Conservation (phyloP, 805 yeast genomes). For the Starmerella powellii region DNA sequence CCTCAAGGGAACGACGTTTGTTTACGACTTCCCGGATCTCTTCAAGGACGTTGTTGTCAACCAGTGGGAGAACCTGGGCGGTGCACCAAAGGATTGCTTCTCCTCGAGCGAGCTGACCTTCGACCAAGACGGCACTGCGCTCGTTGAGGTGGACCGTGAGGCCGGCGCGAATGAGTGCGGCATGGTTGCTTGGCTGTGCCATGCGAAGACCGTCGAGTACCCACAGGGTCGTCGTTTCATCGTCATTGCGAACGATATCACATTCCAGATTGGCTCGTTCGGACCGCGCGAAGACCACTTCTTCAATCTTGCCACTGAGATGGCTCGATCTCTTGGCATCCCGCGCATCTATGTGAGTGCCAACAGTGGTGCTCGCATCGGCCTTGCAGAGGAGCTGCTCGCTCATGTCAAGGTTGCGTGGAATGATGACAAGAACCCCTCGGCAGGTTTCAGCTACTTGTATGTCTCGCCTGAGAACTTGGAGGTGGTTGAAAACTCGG, state of each 20-base stretch:
- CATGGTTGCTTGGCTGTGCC: constrained; percentile 91
- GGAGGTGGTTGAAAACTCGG: constrained; percentile 36
- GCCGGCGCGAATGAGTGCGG: constrained; percentile 94
- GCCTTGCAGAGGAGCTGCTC: constrained; percentile 91
- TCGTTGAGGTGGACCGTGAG: constrained; percentile 84
- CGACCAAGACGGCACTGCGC: constrained; percentile 62
- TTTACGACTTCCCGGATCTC: constrained; percentile 96
- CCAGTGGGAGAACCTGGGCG: constrained; percentile 60
- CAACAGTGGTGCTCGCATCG: constrained; percentile 98
- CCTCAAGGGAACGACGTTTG: constrained; percentile 94
- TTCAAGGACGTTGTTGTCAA: constrained; percentile 84
- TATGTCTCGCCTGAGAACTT: constrained; percentile 60
- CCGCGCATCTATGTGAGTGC: constrained; percentile 96
- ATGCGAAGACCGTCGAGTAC: constrained; percentile 90
- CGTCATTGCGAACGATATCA: constrained; percentile 91
- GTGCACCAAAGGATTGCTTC: constrained; percentile 60
- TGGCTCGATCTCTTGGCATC: constrained; percentile 79
- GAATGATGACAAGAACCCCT: constrained; percentile 64
- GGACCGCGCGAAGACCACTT: constrained; percentile 93
- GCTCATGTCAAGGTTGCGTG: constrained; percentile 86
- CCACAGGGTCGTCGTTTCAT: constrained; percentile 92
- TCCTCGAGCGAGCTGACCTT: constrained; percentile 67
- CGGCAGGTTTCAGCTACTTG: constrained; percentile 81
- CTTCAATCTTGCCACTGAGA: constrained; percentile 84
- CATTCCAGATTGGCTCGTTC: constrained; percentile 95